Evolutionary conservation across 116 monocot genomes (phyloP).

Genomic region (Posidonia oceanica): DNA sequence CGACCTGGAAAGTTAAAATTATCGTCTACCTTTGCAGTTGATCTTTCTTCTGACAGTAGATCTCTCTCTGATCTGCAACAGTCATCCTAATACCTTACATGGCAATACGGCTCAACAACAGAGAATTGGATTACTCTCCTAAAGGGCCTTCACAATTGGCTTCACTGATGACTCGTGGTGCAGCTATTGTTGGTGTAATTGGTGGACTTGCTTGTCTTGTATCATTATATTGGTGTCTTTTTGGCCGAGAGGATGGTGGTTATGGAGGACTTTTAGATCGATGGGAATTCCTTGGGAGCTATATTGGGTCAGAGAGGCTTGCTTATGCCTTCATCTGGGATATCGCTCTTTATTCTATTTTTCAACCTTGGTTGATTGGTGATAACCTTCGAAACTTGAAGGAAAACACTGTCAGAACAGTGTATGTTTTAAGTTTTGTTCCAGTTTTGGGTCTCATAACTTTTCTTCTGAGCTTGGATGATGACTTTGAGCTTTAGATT

Average conservation of each 20-base stretch:
- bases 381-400: constrained; percentile 74
- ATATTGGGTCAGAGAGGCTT: constrained; percentile 63
- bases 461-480: constrained; percentile 54
- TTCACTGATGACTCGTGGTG: constrained; percentile 42
- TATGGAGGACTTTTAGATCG: constrained; percentile 50
- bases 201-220: constrained; percentile 50
- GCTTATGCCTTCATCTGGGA: constrained; percentile 97
- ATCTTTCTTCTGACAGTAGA: not conserved
- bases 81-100: constrained; percentile 94
- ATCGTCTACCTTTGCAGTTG: not conserved
- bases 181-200: constrained; percentile 30
- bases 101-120: constrained; percentile 77
- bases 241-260: constrained; percentile 26
- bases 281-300: constrained; percentile 34
- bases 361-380: constrained; percentile 89
- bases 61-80: constrained; percentile 6
- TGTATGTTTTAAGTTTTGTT: constrained; percentile 44
- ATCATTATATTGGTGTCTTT: constrained; percentile 60
- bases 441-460: constrained; percentile 72
- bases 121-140: constrained; percentile 13
- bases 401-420: constrained; percentile 18
- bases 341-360: constrained; percentile 64
- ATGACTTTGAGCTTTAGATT: not conserved
- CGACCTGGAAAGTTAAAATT: not conserved
- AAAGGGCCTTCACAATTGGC: constrained; percentile 28